Percentiles rank a stretch among this genome's conserved stretches.
phyloP scores from a whole-genome alignment of 1,139 yeast species.

The Diutina neorugosa region DNA sequence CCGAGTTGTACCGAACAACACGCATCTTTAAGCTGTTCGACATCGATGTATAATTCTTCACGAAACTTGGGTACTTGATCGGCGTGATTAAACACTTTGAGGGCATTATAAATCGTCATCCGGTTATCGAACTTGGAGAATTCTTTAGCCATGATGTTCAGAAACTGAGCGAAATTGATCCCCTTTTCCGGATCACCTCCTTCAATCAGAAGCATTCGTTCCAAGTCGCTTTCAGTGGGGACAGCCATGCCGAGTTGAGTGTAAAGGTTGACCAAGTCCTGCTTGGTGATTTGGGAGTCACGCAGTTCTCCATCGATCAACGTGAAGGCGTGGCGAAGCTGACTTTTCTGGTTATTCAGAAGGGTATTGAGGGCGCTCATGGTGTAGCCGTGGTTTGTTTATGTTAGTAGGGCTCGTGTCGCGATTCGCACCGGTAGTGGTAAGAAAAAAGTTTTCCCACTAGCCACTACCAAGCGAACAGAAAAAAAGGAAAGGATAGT shows the following conservation, averaged over 20 bases:
- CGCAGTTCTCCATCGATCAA: conserved; percentile 74
- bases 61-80: conserved; percentile 6
- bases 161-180: conserved; percentile 60
- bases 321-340: conserved; percentile 36
- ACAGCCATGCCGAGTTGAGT: conserved; percentile 32
- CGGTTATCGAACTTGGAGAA: conserved; percentile 47
- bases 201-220: conserved; percentile 30
- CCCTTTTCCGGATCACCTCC: conserved; percentile 16
- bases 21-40: conserved; percentile 37
- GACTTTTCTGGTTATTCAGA: conserved; percentile 28
- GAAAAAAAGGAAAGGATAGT: too few relatives aligned
- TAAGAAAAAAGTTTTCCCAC: too few relatives aligned
- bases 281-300: conserved; percentile 50
- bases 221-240: conserved; percentile 32
- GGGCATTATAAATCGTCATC: conserved; percentile 49
- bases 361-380: conserved; percentile 26
- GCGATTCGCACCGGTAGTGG: too few relatives aligned
- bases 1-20: conserved; percentile 35
- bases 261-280: conserved; percentile 49
- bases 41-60: conserved; percentile 28
- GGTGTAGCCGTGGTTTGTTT: not conserved
- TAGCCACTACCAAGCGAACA: too few relatives aligned
- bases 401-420: too few relatives aligned
- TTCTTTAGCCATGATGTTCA: conserved; percentile 54
- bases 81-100: conserved; percentile 37